Conservation (phyloP, 495 filamentous ascomycete genomes). For the Trichoderma orchidacearum region DNA sequence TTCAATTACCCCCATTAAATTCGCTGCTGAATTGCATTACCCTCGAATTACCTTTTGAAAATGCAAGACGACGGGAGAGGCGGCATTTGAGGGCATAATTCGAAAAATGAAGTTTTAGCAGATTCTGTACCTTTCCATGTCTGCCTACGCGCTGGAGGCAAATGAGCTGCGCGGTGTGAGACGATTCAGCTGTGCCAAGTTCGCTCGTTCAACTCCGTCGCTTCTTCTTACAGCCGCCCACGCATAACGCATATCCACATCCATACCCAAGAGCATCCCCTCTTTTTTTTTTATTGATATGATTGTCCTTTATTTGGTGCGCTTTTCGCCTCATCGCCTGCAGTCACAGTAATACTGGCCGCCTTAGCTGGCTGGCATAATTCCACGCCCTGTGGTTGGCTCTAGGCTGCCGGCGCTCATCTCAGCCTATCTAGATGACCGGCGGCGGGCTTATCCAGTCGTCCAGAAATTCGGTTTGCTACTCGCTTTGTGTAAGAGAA, state of each 20-base stretch:
- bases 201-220: neutral
- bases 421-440: neutral
- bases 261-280: neutral
- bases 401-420: neutral
- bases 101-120: no score
- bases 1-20: neutral
- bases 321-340: neutral
- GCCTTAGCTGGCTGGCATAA: no score
- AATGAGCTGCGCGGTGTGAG: no score
- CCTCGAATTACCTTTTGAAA: neutral
- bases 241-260: no score
- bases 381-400: neutral
- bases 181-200: neutral
- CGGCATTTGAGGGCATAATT: neutral
- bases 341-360: neutral
- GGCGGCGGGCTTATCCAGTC: neutral
- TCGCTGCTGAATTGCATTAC: neutral
- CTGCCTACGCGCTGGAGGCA: no score
- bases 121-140: no score
- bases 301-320: no score
- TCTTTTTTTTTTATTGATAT: no score
- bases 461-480: neutral
- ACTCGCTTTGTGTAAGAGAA: constrained; percentile 1
- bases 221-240: neutral
- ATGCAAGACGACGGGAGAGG: neutral